Conservation (phyloP, 2,329 filamentous ascomycete species). For the Mycogone perniciosa region DNA sequence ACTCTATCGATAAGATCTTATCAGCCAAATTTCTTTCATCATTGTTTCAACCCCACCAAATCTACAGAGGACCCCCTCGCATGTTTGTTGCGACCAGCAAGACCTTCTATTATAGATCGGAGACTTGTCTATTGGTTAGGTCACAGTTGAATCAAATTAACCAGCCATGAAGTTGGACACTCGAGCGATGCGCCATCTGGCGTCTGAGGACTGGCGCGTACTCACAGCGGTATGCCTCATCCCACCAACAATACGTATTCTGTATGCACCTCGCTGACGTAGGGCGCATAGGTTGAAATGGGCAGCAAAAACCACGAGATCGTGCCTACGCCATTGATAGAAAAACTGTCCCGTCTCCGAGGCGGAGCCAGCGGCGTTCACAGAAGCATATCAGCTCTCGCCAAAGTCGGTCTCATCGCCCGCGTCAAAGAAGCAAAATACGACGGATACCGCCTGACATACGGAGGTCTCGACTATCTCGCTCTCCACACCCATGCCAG, state of each 20-base stretch:
- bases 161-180: constrained; percentile 86
- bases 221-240: constrained; percentile 69
- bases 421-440: constrained; percentile 94
- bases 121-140: background rate
- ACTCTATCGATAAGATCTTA: constrained; percentile 29
- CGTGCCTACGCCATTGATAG: constrained; percentile 84
- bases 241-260: background rate
- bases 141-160: background rate
- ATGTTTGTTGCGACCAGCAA: background rate
- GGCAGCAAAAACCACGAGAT: constrained; percentile 96
- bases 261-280: background rate
- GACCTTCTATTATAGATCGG: background rate
- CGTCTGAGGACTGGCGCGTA: constrained; percentile 89
- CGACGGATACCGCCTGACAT: constrained; percentile 93
- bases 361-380: constrained; percentile 74
- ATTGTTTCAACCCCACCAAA: constrained; percentile 20
- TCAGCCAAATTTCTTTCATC: constrained; percentile 22
- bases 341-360: constrained; percentile 73
- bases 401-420: constrained; percentile 86
- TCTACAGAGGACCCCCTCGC: background rate
- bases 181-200: constrained; percentile 86
- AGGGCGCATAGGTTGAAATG: constrained; percentile 66
- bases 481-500: constrained; percentile 84
- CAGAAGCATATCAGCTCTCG: constrained; percentile 80
- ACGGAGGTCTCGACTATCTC: constrained; percentile 96